A percentile compares a stretch with the other conserved stretches of the same genome.
Evolutionary conservation across 306 rosid genomes (phyloP).

Genomic region (Gillenia trifoliata): DNA sequence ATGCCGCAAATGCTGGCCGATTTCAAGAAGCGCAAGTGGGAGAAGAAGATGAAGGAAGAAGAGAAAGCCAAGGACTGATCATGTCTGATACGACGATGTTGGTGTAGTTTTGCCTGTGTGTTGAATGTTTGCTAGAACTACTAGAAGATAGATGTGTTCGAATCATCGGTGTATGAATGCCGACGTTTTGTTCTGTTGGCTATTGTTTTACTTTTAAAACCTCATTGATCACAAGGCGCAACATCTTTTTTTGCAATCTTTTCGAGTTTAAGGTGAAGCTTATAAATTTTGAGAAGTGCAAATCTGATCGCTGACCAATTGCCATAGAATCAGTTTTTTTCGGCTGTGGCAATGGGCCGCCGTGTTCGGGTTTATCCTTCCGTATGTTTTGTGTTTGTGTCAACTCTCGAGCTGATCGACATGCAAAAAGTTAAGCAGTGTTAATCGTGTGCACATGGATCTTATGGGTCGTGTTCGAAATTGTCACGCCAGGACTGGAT

Average conservation of each 20-base stretch:
- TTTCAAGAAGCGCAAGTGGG: slow-evolving; percentile 84
- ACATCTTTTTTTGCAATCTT: background rate
- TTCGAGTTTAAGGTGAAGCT: background rate
- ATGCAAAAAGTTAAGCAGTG: no score
- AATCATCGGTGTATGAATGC: background rate
- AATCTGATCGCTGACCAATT: no score
- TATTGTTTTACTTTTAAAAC: background rate
- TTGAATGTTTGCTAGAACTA: background rate
- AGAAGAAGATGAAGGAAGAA: slow-evolving; percentile 95
- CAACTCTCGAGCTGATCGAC: no score
- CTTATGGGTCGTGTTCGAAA: no score
- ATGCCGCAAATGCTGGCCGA: slow-evolving; percentile 75
- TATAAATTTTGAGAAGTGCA: no score
- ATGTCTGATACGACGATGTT: background rate
- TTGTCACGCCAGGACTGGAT: no score
- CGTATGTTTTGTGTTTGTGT: no score
- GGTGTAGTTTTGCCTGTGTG: background rate
- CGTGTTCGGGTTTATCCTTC: no score
- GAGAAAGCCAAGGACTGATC: slow-evolving; percentile 52
- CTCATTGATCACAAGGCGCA: background rate
- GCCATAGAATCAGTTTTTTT: no score
- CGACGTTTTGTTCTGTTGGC: background rate
- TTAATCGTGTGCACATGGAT: no score
- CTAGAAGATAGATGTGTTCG: background rate
- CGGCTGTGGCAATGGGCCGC: no score